Evolutionary conservation across 2,329 filamentous ascomycete genomes (phyloP), one percentile per base, ranked within the genome.

Genomic region (Clarireedia paspali): DNA sequence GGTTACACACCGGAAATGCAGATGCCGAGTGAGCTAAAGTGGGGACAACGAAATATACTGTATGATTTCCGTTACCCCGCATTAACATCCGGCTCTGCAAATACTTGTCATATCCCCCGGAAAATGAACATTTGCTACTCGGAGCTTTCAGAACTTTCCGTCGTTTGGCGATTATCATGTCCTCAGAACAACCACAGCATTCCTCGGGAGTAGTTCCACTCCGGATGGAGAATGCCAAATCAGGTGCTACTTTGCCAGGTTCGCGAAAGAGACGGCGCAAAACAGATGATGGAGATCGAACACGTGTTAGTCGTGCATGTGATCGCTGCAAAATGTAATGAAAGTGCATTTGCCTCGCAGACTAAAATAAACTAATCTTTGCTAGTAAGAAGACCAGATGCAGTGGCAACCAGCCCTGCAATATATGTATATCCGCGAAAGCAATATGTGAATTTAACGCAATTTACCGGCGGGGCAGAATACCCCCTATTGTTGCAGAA

Each of bases 321-420:
- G 75, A 77, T 64, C 67, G 71, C 53, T 77, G 75, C 65, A 77
- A 77, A 64, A 74, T 70, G 75, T 76, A 63, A 65, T 69, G 24
- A 26, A 20, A 24, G 10, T 7, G 26, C 34, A 4, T 9, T 26
- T 20, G 34, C 24, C 12, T 26, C n/a, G 34, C 24, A 20, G 12
- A 15, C n/a, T 26, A n/a, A 3, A 15, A 44, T 30, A 15, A 15
- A 26, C n/a, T 48, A n/a, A 38, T 10, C n/a, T 10, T 23, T 50
- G 26, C 27, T 49, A 71, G 68, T 48, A 69, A 71, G 50, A 74
- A 75, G 62, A 69, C 71, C 49, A 67, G 70, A 50, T 75, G 73
- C 59, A 70, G 65, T 38, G 73, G 73, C 5, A 70, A 67, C 20
- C 64, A 70, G 34, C 74, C 73, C 2, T 76, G 74, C 54, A 59